A percentile compares a stretch with the other conserved stretches of the same genome.
Evolutionary conservation across 2,329 filamentous ascomycete species (phyloP).

Genomic region (Sarocladium brachiariae): DNA sequence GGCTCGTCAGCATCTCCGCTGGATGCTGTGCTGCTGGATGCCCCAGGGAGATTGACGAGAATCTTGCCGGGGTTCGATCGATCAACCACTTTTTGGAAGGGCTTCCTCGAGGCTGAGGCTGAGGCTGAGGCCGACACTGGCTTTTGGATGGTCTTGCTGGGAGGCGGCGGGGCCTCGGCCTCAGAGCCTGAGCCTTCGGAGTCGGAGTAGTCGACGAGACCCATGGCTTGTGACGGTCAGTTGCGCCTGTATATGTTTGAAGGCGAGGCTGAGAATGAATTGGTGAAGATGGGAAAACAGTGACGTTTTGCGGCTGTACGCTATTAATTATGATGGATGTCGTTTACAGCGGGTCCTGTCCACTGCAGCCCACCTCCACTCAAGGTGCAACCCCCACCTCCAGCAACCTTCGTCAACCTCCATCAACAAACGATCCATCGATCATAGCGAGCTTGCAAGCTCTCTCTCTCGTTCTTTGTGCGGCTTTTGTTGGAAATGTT

Average conservation of each 20-base stretch:
- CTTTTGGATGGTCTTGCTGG: conserved; percentile 23
- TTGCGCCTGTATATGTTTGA: not conserved
- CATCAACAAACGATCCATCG: not conserved
- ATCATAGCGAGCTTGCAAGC: not conserved
- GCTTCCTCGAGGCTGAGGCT: conserved; percentile 47
- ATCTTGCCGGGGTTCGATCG: conserved; percentile 78
- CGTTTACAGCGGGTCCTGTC: conserved; percentile 1
- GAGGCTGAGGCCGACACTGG: conserved; percentile 32
- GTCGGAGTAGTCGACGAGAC: conserved; percentile 76
- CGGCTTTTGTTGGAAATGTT: not conserved
- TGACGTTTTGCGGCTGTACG: conserved; percentile 9
- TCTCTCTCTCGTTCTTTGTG: not conserved
- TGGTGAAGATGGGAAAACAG: not conserved
- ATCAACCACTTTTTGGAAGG: conserved; percentile 75
- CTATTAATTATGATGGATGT: too few species aligned
- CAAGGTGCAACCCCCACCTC: not conserved
- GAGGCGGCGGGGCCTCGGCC: conserved; percentile 18
- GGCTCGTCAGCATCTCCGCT: conserved; percentile 17
- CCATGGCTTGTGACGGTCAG: conserved; percentile 48
- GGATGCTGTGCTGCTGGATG: conserved; percentile 27
- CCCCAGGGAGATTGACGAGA: conserved; percentile 63
- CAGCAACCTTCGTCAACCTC: not conserved
- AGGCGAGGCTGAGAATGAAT: not conserved
- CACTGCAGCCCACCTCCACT: not conserved
- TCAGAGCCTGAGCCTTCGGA: conserved; percentile 73